These are phyloP conservation scores for Echria macrotheca DNA, from an alignment of 495 filamentous ascomycete genomes.

Conservation along the genomic window DNA sequence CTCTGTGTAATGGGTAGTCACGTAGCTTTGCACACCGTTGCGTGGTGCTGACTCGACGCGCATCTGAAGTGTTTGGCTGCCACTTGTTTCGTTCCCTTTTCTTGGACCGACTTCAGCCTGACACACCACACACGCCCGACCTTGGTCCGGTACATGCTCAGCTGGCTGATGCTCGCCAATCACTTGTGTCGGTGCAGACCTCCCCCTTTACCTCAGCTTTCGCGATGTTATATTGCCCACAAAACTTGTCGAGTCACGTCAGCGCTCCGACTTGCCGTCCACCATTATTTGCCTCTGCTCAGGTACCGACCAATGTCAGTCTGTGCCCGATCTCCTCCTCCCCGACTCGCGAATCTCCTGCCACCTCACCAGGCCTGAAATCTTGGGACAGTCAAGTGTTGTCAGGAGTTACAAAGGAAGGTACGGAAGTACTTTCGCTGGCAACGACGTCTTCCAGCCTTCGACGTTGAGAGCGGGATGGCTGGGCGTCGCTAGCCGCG, in stretches of 20 bases:
- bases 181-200: slow-evolving; percentile 3
- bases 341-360: not conserved
- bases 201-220: slow-evolving; percentile 9
- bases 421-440: too few species aligned
- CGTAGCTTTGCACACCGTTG: too few species aligned
- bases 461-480: not conserved
- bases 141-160: slow-evolving; percentile 8
- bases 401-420: too few species aligned
- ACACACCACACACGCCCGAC: slow-evolving; percentile 15
- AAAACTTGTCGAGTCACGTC: not conserved
- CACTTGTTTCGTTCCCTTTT: slow-evolving; percentile 12
- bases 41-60: too few species aligned
- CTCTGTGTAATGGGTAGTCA: too few species aligned
- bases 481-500: not conserved
- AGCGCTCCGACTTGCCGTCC: not conserved
- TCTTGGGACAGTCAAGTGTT: too few species aligned
- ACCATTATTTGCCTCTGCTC: slow-evolving; percentile 4
- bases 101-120: slow-evolving; percentile 21
- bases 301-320: not conserved
- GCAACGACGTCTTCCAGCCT: too few species aligned
- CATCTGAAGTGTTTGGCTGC: slow-evolving; percentile 8
- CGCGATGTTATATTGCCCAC: not conserved
- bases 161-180: slow-evolving; percentile 10
- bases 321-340: not conserved
- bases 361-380: too few species aligned